phyloP scores from a whole-genome alignment of 2,329 filamentous ascomycete species.

The Cordyceps sp. region DNA sequence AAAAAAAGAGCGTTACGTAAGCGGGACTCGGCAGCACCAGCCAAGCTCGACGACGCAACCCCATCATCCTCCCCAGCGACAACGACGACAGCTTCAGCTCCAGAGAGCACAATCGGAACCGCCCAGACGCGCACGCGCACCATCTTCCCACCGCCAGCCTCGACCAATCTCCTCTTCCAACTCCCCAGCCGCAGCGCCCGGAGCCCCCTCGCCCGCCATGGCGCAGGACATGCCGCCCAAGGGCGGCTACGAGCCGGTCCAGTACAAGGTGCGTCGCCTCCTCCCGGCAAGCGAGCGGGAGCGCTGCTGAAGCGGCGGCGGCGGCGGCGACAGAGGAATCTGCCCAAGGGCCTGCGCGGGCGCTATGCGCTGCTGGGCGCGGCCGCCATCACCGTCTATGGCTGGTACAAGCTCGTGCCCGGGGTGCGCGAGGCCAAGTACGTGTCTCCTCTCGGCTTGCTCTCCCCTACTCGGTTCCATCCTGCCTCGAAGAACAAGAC shows the following conservation, averaged over 20 bases:
- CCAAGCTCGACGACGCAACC: no score
- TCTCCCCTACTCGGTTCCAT: neutral
- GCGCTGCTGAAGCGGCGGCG: neutral
- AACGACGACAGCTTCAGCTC: no score
- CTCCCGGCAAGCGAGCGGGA: neutral
- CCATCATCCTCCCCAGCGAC: no score
- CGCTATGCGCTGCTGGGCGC: slow-evolving; percentile 61
- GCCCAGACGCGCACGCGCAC: no score
- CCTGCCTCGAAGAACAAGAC: no score
- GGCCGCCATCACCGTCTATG: slow-evolving; percentile 68
- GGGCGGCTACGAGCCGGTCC: slow-evolving; percentile 89
- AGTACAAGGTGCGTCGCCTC: slow-evolving; percentile 68
- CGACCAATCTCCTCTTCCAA: no score
- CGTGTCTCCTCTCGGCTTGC: neutral
- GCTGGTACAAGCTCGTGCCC: slow-evolving; percentile 72
- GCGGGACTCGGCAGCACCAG: no score
- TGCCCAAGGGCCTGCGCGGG: slow-evolving; percentile 84
- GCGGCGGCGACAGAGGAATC: slow-evolving; percentile 52
- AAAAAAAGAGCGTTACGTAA: no score
- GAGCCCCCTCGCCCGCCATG: slow-evolving; percentile 59
- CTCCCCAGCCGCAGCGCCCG: no score
- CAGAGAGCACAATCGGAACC: no score
- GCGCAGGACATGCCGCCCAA: slow-evolving; percentile 92
- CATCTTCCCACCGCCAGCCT: no score
- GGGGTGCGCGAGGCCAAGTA: slow-evolving; percentile 89